Evolutionary conservation across 768 basidiomycete genomes (phyloP).

Genomic region (Dendrothele bispora): DNA sequence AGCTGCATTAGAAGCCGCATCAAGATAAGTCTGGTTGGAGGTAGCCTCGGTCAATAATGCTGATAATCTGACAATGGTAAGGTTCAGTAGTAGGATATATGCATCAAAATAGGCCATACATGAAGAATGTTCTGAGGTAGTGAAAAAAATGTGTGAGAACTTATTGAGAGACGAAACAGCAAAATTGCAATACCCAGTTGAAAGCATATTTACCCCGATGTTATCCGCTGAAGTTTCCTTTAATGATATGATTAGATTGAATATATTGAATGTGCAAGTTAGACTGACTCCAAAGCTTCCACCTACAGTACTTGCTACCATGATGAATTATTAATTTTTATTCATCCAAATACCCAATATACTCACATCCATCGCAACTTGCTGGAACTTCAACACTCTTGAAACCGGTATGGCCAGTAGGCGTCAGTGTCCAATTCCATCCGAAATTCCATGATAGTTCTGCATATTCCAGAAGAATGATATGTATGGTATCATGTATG

Average conservation of each 20-base stretch:
- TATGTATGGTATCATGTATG: constrained; percentile 8
- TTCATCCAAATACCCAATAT: neutral
- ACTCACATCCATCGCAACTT: neutral
- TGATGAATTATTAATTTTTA: neutral
- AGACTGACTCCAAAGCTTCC: constrained; percentile 7
- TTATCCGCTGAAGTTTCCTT: constrained; percentile 1
- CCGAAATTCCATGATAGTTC: constrained; percentile 10
- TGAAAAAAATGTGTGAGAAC: neutral
- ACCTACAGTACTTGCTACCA: constrained; percentile 6
- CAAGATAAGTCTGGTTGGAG: constrained; percentile 8
- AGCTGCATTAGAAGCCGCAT: constrained; percentile 6
- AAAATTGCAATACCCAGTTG: constrained; percentile 11
- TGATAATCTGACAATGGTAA: neutral
- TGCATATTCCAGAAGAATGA: constrained; percentile 8
- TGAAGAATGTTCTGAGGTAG: neutral
- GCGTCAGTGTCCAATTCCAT: neutral
- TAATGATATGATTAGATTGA: neutral
- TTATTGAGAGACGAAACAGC: neutral
- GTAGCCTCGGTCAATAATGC: constrained; percentile 13
- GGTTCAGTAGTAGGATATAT: neutral
- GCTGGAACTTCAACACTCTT: neutral
- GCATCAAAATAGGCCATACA: neutral
- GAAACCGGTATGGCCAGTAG: neutral
- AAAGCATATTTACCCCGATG: constrained; percentile 5
- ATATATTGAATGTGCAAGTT: neutral